Conservation (phyloP, 2,329 filamentous ascomycete species). For the Phoma sp. region DNA sequence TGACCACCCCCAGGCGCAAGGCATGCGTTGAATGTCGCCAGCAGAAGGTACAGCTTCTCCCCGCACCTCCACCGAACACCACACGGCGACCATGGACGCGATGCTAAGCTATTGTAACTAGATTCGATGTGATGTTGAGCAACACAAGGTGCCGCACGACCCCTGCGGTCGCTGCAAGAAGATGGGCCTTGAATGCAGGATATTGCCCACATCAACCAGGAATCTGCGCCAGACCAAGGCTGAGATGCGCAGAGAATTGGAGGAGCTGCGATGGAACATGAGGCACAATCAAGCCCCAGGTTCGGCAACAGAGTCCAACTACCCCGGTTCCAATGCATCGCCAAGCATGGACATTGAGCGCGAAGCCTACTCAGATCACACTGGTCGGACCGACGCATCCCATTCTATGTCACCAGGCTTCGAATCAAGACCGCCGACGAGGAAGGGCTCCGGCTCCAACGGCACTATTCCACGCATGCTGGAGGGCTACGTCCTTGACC, state of each 20-base stretch:
- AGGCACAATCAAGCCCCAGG: conserved; percentile 27
- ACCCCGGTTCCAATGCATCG: conserved; percentile 36
- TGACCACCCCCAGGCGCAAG: conserved; percentile 45
- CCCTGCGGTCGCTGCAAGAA: conserved; percentile 45
- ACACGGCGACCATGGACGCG: conserved; percentile 2
- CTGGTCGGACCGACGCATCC: conserved; percentile 34
- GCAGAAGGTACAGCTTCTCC: conserved; percentile 39
- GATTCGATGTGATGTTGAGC: conserved; percentile 49
- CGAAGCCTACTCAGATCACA: conserved; percentile 38
- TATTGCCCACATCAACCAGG: conserved; percentile 45
- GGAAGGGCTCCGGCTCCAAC: conserved; percentile 26
- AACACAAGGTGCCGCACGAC: conserved; percentile 46
- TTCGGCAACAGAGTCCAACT: conserved; percentile 28
- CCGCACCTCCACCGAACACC: background rate
- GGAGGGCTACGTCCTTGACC: conserved; percentile 42
- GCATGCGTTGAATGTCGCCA: conserved; percentile 48
- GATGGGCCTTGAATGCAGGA: conserved; percentile 45
- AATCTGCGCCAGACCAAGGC: conserved; percentile 47
- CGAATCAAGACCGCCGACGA: conserved; percentile 30
- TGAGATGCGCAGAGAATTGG: conserved; percentile 47
- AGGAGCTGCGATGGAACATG: conserved; percentile 46
- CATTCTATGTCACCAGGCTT: conserved; percentile 41
- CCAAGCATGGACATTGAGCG: conserved; percentile 36
- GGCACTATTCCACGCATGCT: conserved; percentile 35
- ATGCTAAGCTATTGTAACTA: conserved; percentile 26